These are phyloP conservation scores for Annulohypoxylon bovei DNA, from an alignment of 495 filamentous ascomycete species.

Conservation along the genomic window DNA sequence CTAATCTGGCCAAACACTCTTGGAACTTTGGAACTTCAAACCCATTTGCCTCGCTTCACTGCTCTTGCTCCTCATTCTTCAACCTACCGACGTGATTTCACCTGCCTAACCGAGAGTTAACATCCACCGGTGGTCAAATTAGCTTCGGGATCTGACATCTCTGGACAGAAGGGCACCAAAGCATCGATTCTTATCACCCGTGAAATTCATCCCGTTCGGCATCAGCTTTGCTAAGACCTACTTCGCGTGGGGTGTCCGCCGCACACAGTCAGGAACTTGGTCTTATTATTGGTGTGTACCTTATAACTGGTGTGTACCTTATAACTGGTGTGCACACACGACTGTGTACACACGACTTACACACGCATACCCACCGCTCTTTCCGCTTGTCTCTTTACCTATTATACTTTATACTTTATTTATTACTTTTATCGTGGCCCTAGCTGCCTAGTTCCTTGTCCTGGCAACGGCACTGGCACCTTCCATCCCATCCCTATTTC, in stretches of 20 bases:
- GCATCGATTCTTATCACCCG: slow-evolving; percentile 27
- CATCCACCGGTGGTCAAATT: slow-evolving; percentile 37
- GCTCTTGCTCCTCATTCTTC: slow-evolving; percentile 22
- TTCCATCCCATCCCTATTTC: slow-evolving; percentile 22
- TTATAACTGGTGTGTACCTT: not conserved
- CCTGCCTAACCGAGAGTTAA: slow-evolving; percentile 38
- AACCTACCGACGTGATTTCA: slow-evolving; percentile 27
- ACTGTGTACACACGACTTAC: slow-evolving; percentile 11
- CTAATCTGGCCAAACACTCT: slow-evolving; percentile 24
- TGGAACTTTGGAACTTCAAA: not conserved
- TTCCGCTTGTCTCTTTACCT: slow-evolving; percentile 28
- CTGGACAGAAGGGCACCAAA: slow-evolving; percentile 23
- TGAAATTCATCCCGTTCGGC: slow-evolving; percentile 33
- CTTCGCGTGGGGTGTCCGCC: slow-evolving; percentile 36
- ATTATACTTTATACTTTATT: not conserved
- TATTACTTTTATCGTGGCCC: slow-evolving; percentile 1
- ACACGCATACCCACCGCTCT: slow-evolving; percentile 41
- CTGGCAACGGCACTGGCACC: slow-evolving; percentile 1
- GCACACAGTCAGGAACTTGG: slow-evolving; percentile 18
- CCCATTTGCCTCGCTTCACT: slow-evolving; percentile 7
- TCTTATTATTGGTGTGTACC: slow-evolving; percentile 35
- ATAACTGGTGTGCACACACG: not conserved
- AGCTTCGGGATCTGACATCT: slow-evolving; percentile 42
- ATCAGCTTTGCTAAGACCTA: slow-evolving; percentile 44
- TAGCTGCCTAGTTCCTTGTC: slow-evolving; percentile 4